Conservation (phyloP, 441 rosid species). For the Populus hybrid region DNA sequence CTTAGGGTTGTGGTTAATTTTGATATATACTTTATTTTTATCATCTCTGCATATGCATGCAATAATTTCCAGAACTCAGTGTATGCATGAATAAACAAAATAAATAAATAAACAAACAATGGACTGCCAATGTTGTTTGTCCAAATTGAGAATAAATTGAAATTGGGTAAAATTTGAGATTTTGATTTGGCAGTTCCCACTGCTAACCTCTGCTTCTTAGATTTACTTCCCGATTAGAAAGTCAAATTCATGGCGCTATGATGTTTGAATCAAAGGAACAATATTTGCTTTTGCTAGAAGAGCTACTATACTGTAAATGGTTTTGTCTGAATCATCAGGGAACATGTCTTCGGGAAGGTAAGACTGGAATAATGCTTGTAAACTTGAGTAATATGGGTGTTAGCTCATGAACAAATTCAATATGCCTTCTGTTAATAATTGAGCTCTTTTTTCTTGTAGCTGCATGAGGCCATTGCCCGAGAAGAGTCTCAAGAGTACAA, state of each 20-base stretch:
- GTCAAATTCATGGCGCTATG: background rate
- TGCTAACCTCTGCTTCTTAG: background rate
- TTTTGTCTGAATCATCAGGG: background rate
- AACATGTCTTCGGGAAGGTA: background rate
- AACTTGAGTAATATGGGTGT: background rate
- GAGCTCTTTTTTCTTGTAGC: constrained; percentile 29
- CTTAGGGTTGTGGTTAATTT: background rate
- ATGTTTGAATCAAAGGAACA: background rate
- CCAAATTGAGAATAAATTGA: background rate
- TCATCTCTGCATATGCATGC: background rate
- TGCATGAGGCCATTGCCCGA: constrained; percentile 76
- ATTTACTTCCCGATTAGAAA: background rate
- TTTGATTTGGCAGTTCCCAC: background rate
- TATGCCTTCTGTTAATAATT: background rate
- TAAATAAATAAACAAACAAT: too few relatives aligned
- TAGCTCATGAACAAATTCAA: background rate
- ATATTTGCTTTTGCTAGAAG: background rate
- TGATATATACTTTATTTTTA: background rate
- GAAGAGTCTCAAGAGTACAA: constrained; percentile 59
- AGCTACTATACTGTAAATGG: background rate
- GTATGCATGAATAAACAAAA: background rate
- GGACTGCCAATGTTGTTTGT: background rate
- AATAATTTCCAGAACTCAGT: background rate
- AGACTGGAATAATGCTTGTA: background rate
- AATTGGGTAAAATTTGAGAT: background rate